These are phyloP conservation scores for Inga laurina DNA, from an alignment of 306 rosid species.

Conservation along the genomic window DNA sequence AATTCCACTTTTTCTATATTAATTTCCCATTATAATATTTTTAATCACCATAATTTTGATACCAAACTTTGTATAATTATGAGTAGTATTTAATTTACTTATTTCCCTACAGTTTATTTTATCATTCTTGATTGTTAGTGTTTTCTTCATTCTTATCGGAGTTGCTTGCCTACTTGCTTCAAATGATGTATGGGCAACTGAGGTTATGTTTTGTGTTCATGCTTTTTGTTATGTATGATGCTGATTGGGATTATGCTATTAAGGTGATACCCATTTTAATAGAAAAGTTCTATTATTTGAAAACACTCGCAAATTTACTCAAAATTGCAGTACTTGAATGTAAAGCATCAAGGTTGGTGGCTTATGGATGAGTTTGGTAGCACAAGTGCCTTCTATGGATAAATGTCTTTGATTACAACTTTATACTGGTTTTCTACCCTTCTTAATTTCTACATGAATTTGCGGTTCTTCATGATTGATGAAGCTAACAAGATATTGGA, in stretches of 20 bases:
- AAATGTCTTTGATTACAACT: too few species aligned
- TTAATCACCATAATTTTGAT: conserved; percentile 2
- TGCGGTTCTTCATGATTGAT: too few species aligned
- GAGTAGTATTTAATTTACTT: not conserved
- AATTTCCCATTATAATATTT: conserved; percentile 1
- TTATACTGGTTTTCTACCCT: too few species aligned
- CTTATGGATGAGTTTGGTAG: too few species aligned
- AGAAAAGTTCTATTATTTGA: too few species aligned
- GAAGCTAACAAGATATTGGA: too few species aligned
- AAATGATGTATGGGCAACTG: conserved; percentile 59
- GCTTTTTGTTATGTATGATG: conserved; percentile 31
- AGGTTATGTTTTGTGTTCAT: conserved; percentile 12
- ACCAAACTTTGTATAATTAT: not conserved
- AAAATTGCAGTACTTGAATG: too few species aligned
- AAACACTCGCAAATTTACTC: too few species aligned
- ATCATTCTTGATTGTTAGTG: conserved; percentile 76
- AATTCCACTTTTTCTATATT: conserved; percentile 23
- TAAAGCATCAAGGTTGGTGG: too few species aligned
- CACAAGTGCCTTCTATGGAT: too few species aligned
- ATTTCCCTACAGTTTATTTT: conserved; percentile 75
- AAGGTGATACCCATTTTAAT: too few species aligned
- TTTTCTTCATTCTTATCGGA: conserved; percentile 86
- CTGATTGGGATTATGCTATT: conserved; percentile 30
- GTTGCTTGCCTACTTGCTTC: conserved; percentile 84
- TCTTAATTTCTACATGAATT: too few species aligned